Base-by-base conservation (phyloP, 129 eudicot genomes). In the Artemisia argyi region DNA sequence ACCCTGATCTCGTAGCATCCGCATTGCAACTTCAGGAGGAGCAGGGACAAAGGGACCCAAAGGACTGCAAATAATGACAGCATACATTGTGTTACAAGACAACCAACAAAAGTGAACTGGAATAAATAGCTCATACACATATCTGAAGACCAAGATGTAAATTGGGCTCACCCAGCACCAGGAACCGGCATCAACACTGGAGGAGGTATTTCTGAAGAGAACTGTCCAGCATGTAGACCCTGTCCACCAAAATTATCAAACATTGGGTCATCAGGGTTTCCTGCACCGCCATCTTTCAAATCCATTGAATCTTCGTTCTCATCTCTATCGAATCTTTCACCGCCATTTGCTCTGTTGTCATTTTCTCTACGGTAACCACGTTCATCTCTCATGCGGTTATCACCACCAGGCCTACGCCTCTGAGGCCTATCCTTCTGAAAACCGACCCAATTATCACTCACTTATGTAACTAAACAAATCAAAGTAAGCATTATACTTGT, bases 31-130 rank as follows among this genome's bases (percentile, higher is more conserved):
- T 76, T 95, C 99, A 71, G 97, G 99, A 70, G 99, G 99, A 15
- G 99, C 99, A 17, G 99, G 99, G 64, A 95, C 97, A 85, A 95
- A 95, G 22, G 99, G 99, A 24, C 99, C 97, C 83, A 95, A 73
- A 4, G 97, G 97, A 42, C 99, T 95, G 91, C 81, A 83, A 58
- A 54, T 61, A 3, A 73, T 28, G 11, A 76, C 35, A 14, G 57
- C 39, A 58, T 7, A 11, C 46, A 39, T 8, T 7, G 48, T 24
- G 32, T 61, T 22, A 14, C 8, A 56, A 46, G 30, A 69, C 26
- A 64, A 39, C 10, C 46, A 39, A 39, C 46, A 39, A 39, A 39
- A 39, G 46, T 39, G 46, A 39, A 39, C 46, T 39, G 2, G 46
- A 39, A 39, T 39, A 39, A 8, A 39, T 39, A 39, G 46, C 46